These are phyloP conservation scores for Thinopyrum obtusiflorum DNA, from an alignment of 202 grass and related monocot genomes.

Conservation along the genomic window DNA sequence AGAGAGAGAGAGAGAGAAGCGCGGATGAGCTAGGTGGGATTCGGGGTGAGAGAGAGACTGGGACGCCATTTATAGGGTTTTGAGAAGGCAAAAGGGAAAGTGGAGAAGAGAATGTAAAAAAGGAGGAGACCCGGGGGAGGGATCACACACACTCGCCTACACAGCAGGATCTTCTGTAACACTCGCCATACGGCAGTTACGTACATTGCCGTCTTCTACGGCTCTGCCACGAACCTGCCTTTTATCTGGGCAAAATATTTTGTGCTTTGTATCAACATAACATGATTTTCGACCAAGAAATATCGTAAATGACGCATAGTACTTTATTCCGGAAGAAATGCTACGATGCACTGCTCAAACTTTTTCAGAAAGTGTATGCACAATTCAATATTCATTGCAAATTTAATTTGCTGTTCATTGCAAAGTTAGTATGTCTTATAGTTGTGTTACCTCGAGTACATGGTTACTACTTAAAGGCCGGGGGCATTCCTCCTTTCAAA, in stretches of 20 bases:
- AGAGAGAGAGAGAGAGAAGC: neutral
- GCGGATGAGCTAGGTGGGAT: neutral
- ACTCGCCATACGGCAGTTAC: neutral
- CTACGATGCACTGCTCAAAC: neutral
- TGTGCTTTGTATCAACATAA: neutral
- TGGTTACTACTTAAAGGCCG: neutral
- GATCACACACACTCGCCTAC: neutral
- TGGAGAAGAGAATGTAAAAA: neutral
- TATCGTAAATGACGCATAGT: neutral
- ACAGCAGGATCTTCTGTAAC: neutral
- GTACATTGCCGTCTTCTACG: neutral
- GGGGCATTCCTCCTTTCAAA: too few relatives aligned
- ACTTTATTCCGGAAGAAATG: neutral
- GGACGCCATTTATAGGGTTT: constrained; percentile 42
- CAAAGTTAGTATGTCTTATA: neutral
- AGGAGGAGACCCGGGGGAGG: neutral
- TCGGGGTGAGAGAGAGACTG: neutral
- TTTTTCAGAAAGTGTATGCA: neutral
- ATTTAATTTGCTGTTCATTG: neutral
- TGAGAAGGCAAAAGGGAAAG: constrained; percentile 3
- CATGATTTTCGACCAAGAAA: neutral
- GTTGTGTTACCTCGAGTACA: neutral
- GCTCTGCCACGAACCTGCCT: neutral
- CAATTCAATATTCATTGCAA: neutral
- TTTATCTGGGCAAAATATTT: neutral